phyloP scores from a whole-genome alignment of 2,329 filamentous ascomycete species.

The Amauroascus niger region DNA sequence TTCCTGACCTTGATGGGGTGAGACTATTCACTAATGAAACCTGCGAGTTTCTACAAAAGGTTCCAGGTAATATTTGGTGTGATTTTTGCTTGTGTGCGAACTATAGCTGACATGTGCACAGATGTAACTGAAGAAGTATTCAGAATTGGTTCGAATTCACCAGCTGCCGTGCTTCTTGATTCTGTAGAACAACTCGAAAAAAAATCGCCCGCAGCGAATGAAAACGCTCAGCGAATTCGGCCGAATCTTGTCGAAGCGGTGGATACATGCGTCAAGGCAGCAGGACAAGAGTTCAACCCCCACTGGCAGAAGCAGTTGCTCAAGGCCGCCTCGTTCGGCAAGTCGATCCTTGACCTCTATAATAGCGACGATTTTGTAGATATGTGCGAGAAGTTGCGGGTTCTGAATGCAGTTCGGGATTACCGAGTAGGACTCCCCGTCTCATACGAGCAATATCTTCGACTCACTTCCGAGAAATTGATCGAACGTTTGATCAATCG shows the following conservation, averaged over 20 bases:
- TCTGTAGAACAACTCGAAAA: slow-evolving; percentile 83
- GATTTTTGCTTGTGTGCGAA: neutral
- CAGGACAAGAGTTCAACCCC: slow-evolving; percentile 79
- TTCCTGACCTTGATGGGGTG: slow-evolving; percentile 83
- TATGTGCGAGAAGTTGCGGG: slow-evolving; percentile 87
- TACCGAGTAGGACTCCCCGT: slow-evolving; percentile 84
- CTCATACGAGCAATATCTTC: slow-evolving; percentile 87
- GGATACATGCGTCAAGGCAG: slow-evolving; percentile 84
- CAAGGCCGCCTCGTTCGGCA: slow-evolving; percentile 95
- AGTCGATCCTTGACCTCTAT: slow-evolving; percentile 93
- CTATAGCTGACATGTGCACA: slow-evolving; percentile 19
- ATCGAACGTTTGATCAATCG: slow-evolving; percentile 77
- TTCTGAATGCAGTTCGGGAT: slow-evolving; percentile 83
- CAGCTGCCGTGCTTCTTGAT: slow-evolving; percentile 86
- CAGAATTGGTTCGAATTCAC: slow-evolving; percentile 73
- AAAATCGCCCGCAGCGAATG: slow-evolving; percentile 92
- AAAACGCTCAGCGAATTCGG: slow-evolving; percentile 91
- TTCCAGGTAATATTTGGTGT: slow-evolving; percentile 49
- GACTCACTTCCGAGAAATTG: slow-evolving; percentile 80
- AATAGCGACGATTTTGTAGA: slow-evolving; percentile 98
- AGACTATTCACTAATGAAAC: slow-evolving; percentile 81
- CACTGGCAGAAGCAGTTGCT: slow-evolving; percentile 92
- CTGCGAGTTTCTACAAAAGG: slow-evolving; percentile 96
- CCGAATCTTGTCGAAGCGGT: slow-evolving; percentile 83
- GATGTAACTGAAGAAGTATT: slow-evolving; percentile 82